Percentiles rank a stretch among this genome's conserved stretches.
Conservation (phyloP, 2,329 filamentous ascomycete genomes). For the Ophiostoma tasmaniense region DNA sequence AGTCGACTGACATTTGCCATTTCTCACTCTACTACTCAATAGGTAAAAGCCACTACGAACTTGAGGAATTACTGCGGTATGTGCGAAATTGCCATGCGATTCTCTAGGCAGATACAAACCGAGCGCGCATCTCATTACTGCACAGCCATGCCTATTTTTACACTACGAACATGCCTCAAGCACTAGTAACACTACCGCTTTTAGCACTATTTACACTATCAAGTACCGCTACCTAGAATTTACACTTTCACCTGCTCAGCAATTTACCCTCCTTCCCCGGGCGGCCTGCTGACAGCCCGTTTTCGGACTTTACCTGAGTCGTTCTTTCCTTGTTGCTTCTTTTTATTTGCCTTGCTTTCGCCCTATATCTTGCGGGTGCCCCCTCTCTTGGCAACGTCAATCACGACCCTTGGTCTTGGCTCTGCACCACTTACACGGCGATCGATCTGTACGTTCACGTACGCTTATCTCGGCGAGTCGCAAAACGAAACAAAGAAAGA, state of each 20-base stretch:
- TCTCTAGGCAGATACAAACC: background rate
- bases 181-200: too few relatives aligned
- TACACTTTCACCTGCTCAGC: background rate
- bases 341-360: background rate
- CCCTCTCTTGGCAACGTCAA: slow-evolving; percentile 1
- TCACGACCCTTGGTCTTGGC: slow-evolving; percentile 2
- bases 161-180: too few relatives aligned
- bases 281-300: background rate
- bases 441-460: background rate
- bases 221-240: background rate
- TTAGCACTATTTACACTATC: background rate
- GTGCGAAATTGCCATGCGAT: too few relatives aligned
- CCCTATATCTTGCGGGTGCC: background rate
- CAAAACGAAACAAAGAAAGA: too few relatives aligned
- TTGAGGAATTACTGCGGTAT: too few relatives aligned
- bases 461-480: too few relatives aligned
- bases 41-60: too few relatives aligned
- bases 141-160: background rate
- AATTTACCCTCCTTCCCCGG: background rate
- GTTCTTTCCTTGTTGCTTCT: background rate
- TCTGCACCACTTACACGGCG: background rate
- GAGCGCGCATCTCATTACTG: background rate
- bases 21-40: too few relatives aligned
- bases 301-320: background rate
- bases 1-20: background rate